Percentiles rank a stretch among this genome's conserved stretches.
These are phyloP conservation scores for Betula pendula DNA, from an alignment of 306 rosid genomes.

Conservation along the genomic window DNA sequence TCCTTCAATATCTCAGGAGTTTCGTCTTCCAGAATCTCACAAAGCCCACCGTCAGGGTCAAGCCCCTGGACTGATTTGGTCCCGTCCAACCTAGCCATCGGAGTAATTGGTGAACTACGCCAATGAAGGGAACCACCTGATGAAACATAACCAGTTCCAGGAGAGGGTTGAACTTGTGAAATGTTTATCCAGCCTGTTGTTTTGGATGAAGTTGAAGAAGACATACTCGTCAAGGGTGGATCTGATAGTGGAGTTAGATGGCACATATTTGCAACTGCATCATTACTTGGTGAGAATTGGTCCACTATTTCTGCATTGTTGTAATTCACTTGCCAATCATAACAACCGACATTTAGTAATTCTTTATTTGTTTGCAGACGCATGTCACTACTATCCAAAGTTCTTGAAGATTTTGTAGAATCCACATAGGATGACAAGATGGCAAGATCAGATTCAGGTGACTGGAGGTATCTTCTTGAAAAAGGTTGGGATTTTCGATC, in stretches of 20 bases:
- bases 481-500: slow-evolving; percentile 36
- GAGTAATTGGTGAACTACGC: slow-evolving; percentile 55
- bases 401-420: slow-evolving; percentile 18
- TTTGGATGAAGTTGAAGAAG: slow-evolving; percentile 31
- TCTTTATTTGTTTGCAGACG: slow-evolving; percentile 31
- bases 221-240: slow-evolving; percentile 15
- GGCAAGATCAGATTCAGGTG: slow-evolving; percentile 36
- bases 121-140: slow-evolving; percentile 37
- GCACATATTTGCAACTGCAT: slow-evolving; percentile 11
- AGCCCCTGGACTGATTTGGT: slow-evolving; percentile 18
- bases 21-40: slow-evolving; percentile 48
- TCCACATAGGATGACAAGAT: slow-evolving; percentile 28
- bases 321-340: slow-evolving; percentile 29
- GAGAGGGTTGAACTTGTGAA: slow-evolving; percentile 24
- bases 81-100: slow-evolving; percentile 34
- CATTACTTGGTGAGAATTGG: slow-evolving; percentile 29
- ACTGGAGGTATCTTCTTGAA: slow-evolving; percentile 35
- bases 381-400: slow-evolving; percentile 22
- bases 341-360: slow-evolving; percentile 20
- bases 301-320: slow-evolving; percentile 20
- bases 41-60: slow-evolving; percentile 33
- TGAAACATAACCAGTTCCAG: slow-evolving; percentile 28
- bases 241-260: slow-evolving; percentile 30
- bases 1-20: slow-evolving; percentile 58
- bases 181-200: slow-evolving; percentile 23